Evolutionary conservation across 2,329 filamentous ascomycete genomes (phyloP).

Genomic region (Triangularia verruculosa): DNA sequence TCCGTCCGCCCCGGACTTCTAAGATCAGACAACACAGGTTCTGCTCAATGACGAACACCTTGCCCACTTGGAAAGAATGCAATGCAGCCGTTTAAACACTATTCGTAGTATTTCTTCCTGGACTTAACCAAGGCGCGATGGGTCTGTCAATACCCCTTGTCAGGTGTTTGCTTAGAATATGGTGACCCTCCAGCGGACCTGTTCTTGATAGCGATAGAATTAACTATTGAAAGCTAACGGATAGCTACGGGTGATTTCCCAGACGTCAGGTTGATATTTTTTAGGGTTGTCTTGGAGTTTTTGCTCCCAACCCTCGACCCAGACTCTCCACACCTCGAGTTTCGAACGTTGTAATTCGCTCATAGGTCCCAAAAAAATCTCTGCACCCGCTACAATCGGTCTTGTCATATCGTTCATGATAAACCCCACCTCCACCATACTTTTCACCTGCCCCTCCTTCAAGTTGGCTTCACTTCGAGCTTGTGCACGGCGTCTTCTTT

Average conservation of each 20-base stretch:
- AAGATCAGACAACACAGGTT: neutral
- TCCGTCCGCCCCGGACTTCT: neutral
- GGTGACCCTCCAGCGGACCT: no score
- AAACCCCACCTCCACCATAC: slow-evolving; percentile 15
- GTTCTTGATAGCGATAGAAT: neutral
- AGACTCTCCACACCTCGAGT: slow-evolving; percentile 25
- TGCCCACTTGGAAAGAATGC: neutral
- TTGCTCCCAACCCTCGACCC: neutral
- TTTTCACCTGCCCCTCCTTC: slow-evolving; percentile 15
- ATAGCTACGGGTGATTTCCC: neutral
- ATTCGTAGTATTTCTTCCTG: no score
- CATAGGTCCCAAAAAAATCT: slow-evolving; percentile 20
- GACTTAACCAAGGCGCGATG: neutral
- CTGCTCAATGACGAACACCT: neutral
- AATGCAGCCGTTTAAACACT: no score
- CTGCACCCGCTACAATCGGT: neutral
- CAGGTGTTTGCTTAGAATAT: no score
- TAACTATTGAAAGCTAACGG: neutral
- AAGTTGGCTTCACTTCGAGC: slow-evolving; percentile 22
- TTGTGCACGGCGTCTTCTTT: slow-evolving; percentile 15
- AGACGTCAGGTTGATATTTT: neutral
- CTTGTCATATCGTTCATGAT: neutral
- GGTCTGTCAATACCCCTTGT: neutral
- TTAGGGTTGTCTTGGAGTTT: neutral
- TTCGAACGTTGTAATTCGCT: slow-evolving; percentile 29